Conservation (phyloP, 352 stramenopile genomes). For the Globisporangium emineosum region DNA sequence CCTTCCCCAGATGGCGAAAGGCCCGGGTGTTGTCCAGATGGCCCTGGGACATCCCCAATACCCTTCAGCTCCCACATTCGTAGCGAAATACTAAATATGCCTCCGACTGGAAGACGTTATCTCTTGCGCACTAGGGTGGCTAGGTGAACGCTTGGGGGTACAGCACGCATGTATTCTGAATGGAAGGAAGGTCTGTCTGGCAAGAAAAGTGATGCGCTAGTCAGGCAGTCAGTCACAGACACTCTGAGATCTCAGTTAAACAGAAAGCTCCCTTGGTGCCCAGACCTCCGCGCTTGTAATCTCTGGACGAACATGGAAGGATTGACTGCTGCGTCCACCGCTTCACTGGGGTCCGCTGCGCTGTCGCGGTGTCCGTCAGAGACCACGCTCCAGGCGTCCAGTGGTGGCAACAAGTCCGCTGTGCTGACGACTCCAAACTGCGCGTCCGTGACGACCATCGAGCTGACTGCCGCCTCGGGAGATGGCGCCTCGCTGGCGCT, state of each 20-base stretch:
- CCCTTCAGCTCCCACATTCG: not conserved
- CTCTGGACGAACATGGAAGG: not conserved
- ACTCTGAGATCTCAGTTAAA: not conserved
- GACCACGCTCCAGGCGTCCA: conserved; percentile 4
- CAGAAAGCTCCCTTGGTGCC: not conserved
- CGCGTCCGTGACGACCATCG: not conserved
- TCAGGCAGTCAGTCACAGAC: not conserved
- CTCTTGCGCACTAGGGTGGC: not conserved
- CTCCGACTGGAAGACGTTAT: not conserved
- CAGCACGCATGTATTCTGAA: too few relatives aligned
- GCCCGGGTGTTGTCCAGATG: not conserved
- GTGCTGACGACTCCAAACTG: conserved; percentile 5
- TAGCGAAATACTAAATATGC: not conserved
- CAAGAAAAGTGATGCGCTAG: not conserved
- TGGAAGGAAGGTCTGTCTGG: not conserved
- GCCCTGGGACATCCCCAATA: too few relatives aligned
- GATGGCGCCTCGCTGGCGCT: not conserved
- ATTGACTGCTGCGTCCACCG: not conserved
- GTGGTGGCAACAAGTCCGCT: not conserved
- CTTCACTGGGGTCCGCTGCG: not conserved
- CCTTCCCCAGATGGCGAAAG: not conserved
- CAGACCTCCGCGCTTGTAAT: not conserved
- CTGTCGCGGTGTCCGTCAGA: not conserved
- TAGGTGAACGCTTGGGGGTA: not conserved
- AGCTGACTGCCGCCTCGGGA: not conserved